Evolutionary conservation across 495 filamentous ascomycete species (phyloP), one percentile per base, ranked within the genome.

Genomic region (Parachaetomium inaequale): DNA sequence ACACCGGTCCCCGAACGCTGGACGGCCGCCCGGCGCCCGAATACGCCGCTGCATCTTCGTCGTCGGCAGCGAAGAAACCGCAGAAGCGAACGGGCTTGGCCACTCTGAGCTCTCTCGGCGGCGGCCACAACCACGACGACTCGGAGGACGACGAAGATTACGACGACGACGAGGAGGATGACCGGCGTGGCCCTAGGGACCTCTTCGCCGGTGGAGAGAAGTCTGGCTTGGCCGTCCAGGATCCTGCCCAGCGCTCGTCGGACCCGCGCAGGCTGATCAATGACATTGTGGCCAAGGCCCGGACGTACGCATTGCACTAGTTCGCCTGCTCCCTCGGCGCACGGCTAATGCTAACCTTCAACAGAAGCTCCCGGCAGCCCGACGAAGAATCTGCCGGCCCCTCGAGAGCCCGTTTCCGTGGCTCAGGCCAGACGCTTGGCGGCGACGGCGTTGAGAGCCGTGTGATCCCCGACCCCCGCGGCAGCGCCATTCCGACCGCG

Each of bases 121-220:
- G 75, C 29, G 68, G 70, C 38, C 76, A 82, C 55, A 76, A 78
- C 8, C 77, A 85, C 51, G 79, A 81, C 28, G 80, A 86, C 55
- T 84, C 83, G 17, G 85, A 80, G 17, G 85, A 80, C 14, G 79
- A 78, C 12, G 83, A 89, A 53, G 82, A 82, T 5, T 82, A 86
- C 29, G 83, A 85, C 19, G 83, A 85, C 19, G 82, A 87, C 5
- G 77, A 81, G 32, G 81, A 85, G 4, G 81, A 88, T 45, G 84
- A 87, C 34, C 83, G 83, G 6, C 77, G 85, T 26, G 79, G 81
- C 36, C 84, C 87, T 7, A 85, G 91, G 58, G 91, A 97, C 71
- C 82, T 96, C 52, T 98, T 95, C 72, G 89, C 94, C 8, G 94
- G 94, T 55, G 94, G 94, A 49, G 94, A 96, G 79, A 98, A 98